Evolutionary conservation across 805 yeast genomes (phyloP), one percentile per base, ranked within the genome.

Genomic region (Suhomyces pyralidae): DNA sequence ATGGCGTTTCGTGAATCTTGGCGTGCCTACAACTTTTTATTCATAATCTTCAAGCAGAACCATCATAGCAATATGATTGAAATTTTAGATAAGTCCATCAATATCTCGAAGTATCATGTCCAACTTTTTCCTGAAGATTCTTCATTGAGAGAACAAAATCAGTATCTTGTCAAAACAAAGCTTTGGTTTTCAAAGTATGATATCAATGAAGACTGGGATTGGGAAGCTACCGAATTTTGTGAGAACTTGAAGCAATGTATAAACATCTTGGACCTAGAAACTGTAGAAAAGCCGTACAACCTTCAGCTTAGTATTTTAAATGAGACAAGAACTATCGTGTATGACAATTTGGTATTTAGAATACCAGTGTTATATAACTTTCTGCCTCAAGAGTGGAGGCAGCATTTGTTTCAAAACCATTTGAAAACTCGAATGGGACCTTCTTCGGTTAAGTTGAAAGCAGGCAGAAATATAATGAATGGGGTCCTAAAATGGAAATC

Each of bases 31-130:
- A 47, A 50, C 45, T 61, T 59, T 46, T 14, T 60, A n/a, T 65
- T 65, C 34, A 46, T 45, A 15, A 52, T 60, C 2, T 65, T 61
- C 54, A 60, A 59, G 28, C 26, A 40, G 12, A 45, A 45, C 36
- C 69, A 65, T 50, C 62, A 51, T 36, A 46, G 55, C 32, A 60
- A 60, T 48, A 51, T 64, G 34, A 51, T 49, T 28, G 10, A 32
- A 7, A 53, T 65, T 1, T 44, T 64, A 9, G 36, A 49, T 14
- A 50, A 56, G 12, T 62, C 67, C 1, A 26, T 62, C 5, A 43
- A 40, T 1, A 54, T 65, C 15, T 62, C 55, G 5, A 36, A 49
- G 10, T 46, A 40, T 25, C 68, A 65, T 15, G 45, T 53, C 14
- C 49, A 36, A 10, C 44, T 56, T 24, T 32, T 49, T 24, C 28